These are phyloP conservation scores for Claviceps sp. DNA, from an alignment of 2,329 filamentous ascomycete species.

Conservation along the genomic window DNA sequence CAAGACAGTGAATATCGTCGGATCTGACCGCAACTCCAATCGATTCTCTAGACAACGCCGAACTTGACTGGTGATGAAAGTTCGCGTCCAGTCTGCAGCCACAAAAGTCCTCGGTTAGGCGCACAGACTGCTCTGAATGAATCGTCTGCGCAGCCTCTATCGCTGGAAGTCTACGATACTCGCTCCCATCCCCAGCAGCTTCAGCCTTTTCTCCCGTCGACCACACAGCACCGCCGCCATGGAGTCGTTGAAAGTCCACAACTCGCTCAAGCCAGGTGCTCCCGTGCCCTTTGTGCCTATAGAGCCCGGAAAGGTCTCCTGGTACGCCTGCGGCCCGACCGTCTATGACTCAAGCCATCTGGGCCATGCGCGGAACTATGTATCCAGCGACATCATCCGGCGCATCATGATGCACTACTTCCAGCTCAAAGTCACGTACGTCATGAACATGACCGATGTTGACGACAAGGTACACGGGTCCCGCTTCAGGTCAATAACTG, in stretches of 20 bases:
- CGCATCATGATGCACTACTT: conserved; percentile 76
- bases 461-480: conserved; percentile 49
- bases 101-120: conserved; percentile 2
- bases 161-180: conserved; percentile 14
- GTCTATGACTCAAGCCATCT: conserved; percentile 73
- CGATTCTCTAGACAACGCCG: neutral
- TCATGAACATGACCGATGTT: conserved; percentile 87
- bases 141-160: conserved; percentile 19
- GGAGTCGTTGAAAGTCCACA: conserved; percentile 59
- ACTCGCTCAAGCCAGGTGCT: conserved; percentile 58
- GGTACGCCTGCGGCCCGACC: conserved; percentile 85
- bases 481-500: neutral
- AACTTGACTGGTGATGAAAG: conserved; percentile 5
- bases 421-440: conserved; percentile 67
- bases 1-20: neutral
- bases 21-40: neutral
- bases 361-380: conserved; percentile 80
- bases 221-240: conserved; percentile 26
- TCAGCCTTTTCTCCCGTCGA: conserved; percentile 15
- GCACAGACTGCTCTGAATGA: conserved; percentile 18
- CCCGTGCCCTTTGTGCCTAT: conserved; percentile 65
- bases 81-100: conserved; percentile 8
- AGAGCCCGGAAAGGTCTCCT: conserved; percentile 57
- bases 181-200: conserved; percentile 14
- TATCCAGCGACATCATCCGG: conserved; percentile 77